Evolutionary conservation across 225 moss, liverwort and hornwort species (phyloP).

Genomic region (Rhytidiadelphus loreus): DNA sequence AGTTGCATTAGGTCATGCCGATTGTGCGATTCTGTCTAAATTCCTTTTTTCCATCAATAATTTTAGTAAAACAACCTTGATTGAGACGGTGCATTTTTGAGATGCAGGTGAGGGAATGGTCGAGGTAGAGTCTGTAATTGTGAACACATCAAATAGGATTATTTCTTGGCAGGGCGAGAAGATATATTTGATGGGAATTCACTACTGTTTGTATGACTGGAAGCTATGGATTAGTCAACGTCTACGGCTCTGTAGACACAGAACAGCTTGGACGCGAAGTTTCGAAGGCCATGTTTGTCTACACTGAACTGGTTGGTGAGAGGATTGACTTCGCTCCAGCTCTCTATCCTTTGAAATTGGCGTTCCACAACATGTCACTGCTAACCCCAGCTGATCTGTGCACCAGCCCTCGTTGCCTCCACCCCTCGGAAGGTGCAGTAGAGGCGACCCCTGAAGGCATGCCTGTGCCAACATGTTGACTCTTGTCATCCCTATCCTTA

Average conservation of each 20-base stretch:
- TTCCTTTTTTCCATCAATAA: neutral
- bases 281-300: neutral
- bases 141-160: neutral
- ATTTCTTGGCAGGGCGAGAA: neutral
- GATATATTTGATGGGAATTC: neutral
- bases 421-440: neutral
- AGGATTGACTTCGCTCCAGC: neutral
- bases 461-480: neutral
- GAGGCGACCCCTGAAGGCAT: neutral
- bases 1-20: neutral
- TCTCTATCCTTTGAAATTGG: neutral
- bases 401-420: neutral
- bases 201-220: neutral
- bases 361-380: neutral
- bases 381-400: neutral
- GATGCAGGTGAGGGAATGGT: neutral
- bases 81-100: neutral
- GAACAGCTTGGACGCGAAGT: neutral
- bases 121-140: neutral
- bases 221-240: neutral
- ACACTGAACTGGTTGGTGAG: neutral
- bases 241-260: neutral
- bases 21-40: neutral
- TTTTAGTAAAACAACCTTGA: neutral
- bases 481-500: neutral